Percentiles rank a stretch among this genome's conserved stretches.
Conservation (phyloP, 345 rosid genomes). For the Eutrema japonicum region DNA sequence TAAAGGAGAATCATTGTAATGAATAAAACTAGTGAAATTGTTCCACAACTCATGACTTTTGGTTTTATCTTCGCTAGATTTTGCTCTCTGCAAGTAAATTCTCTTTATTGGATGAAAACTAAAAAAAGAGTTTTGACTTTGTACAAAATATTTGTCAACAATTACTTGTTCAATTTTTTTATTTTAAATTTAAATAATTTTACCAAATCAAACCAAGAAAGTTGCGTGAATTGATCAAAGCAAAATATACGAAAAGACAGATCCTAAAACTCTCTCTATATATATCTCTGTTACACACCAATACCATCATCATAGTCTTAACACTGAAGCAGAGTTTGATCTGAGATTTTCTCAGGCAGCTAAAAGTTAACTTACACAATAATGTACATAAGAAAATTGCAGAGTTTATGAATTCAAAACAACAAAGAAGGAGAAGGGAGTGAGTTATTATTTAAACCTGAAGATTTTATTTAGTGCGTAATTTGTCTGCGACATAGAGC, state of each 20-base stretch:
- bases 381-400: slow-evolving; percentile 38
- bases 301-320: slow-evolving; percentile 22
- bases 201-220: slow-evolving; percentile 35
- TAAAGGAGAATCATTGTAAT: slow-evolving; percentile 16
- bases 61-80: background rate
- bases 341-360: slow-evolving; percentile 29
- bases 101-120: background rate
- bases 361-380: slow-evolving; percentile 26
- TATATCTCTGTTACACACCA: slow-evolving; percentile 31
- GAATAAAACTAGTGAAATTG: slow-evolving; percentile 23
- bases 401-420: slow-evolving; percentile 21
- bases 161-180: background rate
- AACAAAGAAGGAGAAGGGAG: background rate
- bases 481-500: slow-evolving; percentile 47
- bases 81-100: background rate
- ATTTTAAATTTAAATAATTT: background rate
- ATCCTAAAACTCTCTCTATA: slow-evolving; percentile 28
- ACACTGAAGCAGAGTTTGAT: slow-evolving; percentile 23
- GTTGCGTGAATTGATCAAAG: slow-evolving; percentile 25
- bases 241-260: background rate
- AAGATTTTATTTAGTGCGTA: slow-evolving; percentile 33
- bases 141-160: background rate
- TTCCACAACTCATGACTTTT: slow-evolving; percentile 29
- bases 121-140: background rate
- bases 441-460: slow-evolving; percentile 18